Evolutionary conservation across 805 yeast species (phyloP), one percentile per base, ranked within the genome.

Genomic region (Kregervanrija fluxuum): DNA sequence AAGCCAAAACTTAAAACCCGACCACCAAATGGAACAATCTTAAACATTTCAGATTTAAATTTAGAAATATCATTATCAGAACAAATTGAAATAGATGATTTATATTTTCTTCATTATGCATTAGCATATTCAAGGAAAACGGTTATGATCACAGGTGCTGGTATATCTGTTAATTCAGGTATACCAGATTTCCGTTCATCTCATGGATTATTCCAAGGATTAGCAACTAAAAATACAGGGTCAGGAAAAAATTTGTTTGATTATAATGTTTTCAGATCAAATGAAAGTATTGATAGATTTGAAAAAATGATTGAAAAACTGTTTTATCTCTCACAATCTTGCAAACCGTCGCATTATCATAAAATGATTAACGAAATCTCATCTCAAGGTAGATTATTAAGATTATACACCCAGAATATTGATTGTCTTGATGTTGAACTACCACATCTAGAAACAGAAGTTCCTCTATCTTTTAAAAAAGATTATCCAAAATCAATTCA

Each of bases 91-190:
- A 48, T 65, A 13, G 66, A 65, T 17, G 74, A 74, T 46, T 60
- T 78, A 11, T 66, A 71, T 8, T 75, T 79, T 48, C 54, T 81
- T 22, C 71, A 70, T 44, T 74, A 77, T 57, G 77, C 79, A 0
- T 57, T 81, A 17, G 61, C 59, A 32, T 70, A 82, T 52, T 71
- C 90, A 30, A 76, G 72, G 50, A 73, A 74, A 49, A 67, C 82
- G 30, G 71, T 86, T 2, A 75, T 82, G 30, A 72, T 89, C 30
- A 77, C 90, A 1, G 97, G 97, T 10, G 97, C 97, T 13, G 96
- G 96, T 3, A 77, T 86, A 14, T 86, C 95, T 11, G 93, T 90
- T 43, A 83, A 85, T 30, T 87, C 95, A 1, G 96, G 96, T 4
- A 89, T 88, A 35, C 96, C 96, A 3, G 70, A 66, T 52, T 66